Evolutionary conservation across 345 rosid genomes (phyloP), one percentile per base, ranked within the genome.

Genomic region (Garcia nutans): DNA sequence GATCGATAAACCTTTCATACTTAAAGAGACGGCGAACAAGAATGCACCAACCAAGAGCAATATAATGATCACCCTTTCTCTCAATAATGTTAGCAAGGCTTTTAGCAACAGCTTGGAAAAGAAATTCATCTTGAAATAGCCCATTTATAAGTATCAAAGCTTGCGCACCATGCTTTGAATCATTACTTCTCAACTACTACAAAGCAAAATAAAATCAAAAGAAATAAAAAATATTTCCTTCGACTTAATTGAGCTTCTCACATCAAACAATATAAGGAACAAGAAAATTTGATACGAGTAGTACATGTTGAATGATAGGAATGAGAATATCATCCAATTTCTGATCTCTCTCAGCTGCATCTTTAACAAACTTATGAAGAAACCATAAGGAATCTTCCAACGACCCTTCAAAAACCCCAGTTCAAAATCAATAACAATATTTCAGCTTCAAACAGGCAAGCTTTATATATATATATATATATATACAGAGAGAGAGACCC

Each of bases 41-140:
- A 22, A 79, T 78, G 80, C 97, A 92, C 98, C 98, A 92, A 28
- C 97, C 98, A 77, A 92, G 87, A 52, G 86, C 84, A 22, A 92
- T 49, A 76, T 83, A 90, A 24, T 83, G 92, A 47, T 94, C 98
- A 74, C 88, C 91, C 68, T 87, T 91, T 82, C 87, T 85, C 23
- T 9, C 57, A 68, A 92, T 82, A 61, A 92, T 78, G 47, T 74
- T 76, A 0, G 84, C 82, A 28, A 89, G 91, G 76, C 80, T 85
- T 42, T 22, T 74, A 5, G 91, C 80, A 76, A 94, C 72, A 10
- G 71, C 86, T 80, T 77, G 80, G 76, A 89, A 94, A 75, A 89
- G 80, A 72, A 85, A 64, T 63, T 84, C 97, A 63, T 91, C 96
- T 85, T 85, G 89, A 79, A 88, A 92, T 41, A 92, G 84, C 96